Evolutionary conservation across 2,329 filamentous ascomycete species (phyloP).

Genomic region (Xylariales sp.): DNA sequence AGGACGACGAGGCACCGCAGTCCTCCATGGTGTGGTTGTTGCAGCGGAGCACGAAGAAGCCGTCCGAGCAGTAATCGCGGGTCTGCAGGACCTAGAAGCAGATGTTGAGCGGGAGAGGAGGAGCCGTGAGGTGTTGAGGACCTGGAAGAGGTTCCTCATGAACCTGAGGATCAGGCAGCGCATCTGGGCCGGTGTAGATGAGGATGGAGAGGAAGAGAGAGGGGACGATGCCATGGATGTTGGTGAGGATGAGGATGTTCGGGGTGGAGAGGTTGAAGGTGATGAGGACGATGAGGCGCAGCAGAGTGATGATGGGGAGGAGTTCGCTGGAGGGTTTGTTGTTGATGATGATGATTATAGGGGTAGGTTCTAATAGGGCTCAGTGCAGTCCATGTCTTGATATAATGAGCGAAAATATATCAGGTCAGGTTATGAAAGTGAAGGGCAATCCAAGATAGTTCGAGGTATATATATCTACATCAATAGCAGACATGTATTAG

Average conservation of each 20-base stretch:
- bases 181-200: slow-evolving; percentile 57
- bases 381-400: too few relatives aligned
- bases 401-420: too few relatives aligned
- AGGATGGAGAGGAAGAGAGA: slow-evolving; percentile 38
- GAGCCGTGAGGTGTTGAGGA: slow-evolving; percentile 55
- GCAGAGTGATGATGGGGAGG: slow-evolving; percentile 33
- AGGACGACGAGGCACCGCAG: slow-evolving; percentile 78
- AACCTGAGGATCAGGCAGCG: slow-evolving; percentile 71
- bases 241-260: slow-evolving; percentile 27
- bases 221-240: slow-evolving; percentile 25
- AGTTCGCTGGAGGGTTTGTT: slow-evolving; percentile 37
- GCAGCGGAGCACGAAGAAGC: slow-evolving; percentile 68
- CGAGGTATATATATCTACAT: too few relatives aligned
- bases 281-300: slow-evolving; percentile 19
- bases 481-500: too few relatives aligned
- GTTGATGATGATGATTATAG: slow-evolving; percentile 26
- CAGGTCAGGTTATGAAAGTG: too few relatives aligned
- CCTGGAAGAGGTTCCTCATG: slow-evolving; percentile 75
- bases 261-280: slow-evolving; percentile 15
- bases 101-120: slow-evolving; percentile 61
- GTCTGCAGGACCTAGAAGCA: slow-evolving; percentile 60
- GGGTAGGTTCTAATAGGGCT: slow-evolving; percentile 37
- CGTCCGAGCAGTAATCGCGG: slow-evolving; percentile 62
- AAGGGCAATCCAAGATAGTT: too few relatives aligned
- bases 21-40: slow-evolving; percentile 74